These are phyloP conservation scores for Leishmania martiniquensis DNA, from an alignment of 208 protist genomes.

Conservation along the genomic window DNA sequence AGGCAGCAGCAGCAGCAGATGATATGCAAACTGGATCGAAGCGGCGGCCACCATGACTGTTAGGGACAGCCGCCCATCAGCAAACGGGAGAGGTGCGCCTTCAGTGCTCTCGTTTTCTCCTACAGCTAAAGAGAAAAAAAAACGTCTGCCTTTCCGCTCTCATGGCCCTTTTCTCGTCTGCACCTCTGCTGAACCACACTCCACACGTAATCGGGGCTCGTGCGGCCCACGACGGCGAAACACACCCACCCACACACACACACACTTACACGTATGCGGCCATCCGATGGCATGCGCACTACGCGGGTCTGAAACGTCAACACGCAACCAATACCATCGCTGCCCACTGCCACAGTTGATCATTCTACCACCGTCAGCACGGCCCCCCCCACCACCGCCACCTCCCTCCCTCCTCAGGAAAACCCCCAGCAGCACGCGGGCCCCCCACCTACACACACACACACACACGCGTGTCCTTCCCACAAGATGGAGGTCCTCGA, in stretches of 20 bases:
- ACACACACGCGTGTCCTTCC: too few relatives aligned
- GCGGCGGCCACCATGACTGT: not conserved
- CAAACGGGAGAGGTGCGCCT: not conserved
- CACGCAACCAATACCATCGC: not conserved
- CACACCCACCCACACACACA: too few relatives aligned
- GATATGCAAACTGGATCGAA: not conserved
- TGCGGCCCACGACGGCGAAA: not conserved
- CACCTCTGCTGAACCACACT: not conserved
- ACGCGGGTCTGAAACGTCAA: not conserved
- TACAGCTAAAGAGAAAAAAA: too few relatives aligned
- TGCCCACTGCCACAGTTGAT: not conserved
- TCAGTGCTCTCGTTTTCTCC: not conserved
- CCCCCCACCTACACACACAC: too few relatives aligned
- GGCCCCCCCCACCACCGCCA: not conserved
- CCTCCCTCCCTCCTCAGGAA: not conserved
- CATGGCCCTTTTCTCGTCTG: not conserved
- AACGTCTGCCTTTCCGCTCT: not conserved
- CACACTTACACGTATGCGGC: not conserved
- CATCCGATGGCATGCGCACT: not conserved
- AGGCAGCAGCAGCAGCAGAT: not conserved
- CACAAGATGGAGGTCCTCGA: slow-evolving; percentile 86
- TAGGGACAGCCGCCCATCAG: not conserved
- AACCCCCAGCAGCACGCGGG: too few relatives aligned
- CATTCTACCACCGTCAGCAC: not conserved
- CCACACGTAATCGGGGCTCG: not conserved